Evolutionary conservation across 495 filamentous ascomycete genomes (phyloP), one percentile per base, ranked within the genome.

Genomic region (Usnea hakonensis): DNA sequence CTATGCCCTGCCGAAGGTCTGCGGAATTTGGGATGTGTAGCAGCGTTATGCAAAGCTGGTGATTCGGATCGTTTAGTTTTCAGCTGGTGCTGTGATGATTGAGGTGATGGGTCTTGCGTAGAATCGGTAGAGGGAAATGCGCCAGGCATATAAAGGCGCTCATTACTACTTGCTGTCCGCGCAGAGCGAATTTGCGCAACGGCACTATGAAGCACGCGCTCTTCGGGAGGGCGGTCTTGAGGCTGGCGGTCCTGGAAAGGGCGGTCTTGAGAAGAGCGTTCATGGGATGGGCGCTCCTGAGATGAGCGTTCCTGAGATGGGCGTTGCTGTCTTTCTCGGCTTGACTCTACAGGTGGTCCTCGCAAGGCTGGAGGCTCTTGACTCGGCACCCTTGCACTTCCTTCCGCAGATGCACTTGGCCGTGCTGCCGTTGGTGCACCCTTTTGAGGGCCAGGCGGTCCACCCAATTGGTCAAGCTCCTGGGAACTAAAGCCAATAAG

Each of bases 401-500:
- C 71, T 19, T 70, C 70, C 33, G 68, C 63, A 54, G 61, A 7
- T 33, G 36, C 46, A 30, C 60, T 66, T 9, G 64, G 30, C 36
- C 60, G 58, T 23, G 63, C 50, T 35, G 48, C 46, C 10, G 54
- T 17, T 21, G 36, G 56, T n/a, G 16, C 43, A 37, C 35, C 32
- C 40, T 32, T 55, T 33, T 28, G 74, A 63, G 21, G 68, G 43
- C 71, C 76, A 14, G 74, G 70, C 37, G 75, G 71, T 21, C 83
- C 87, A 48, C 85, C 68, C 41, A 96, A 79, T 44, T 83, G 76
- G 62, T 93, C 90, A 35, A 85, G 80, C 73, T 96, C 91, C 44
- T 81, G 84, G 38, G 86, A 78, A 67, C 88, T 88, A 72, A 97
- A 97, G 10, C 92, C 93, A 50, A 83, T 79, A 21, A 98, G 76